Evolutionary conservation across 306 rosid genomes (phyloP), one percentile per base, ranked within the genome.

Genomic region (Sophora flavescens): DNA sequence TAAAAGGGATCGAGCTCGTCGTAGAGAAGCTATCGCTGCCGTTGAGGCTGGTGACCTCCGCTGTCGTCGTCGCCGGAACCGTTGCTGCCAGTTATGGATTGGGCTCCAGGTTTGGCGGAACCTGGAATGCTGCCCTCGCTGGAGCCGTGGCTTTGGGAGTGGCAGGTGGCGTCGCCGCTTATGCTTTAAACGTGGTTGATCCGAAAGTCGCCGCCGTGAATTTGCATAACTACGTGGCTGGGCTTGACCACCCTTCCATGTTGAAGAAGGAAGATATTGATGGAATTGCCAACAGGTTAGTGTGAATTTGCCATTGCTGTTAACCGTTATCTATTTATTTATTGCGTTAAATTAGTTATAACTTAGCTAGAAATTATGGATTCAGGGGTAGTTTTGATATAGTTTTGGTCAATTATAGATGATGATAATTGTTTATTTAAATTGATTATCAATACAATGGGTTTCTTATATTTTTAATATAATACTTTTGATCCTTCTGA

Each of bases 161-260:
- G 0, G 96, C 93, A 0, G 86, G 97, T 1, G 98, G 93, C 0
- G 96, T 93, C 0, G 93, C 90, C 0, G 89, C 85, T 0, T 96
- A 91, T 48, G 89, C 97, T 9, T 54, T 96, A 68, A 96, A 87
- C 74, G 84, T 97, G 0, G 60, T 84, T 65, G 97, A 81, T 38
- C 98, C 99, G 6, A 93, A 89, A 30, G 98, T 92, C 41, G 99
- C 99, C 0, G 97, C 97, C 0, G 92, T 88, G 12, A 89, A 86
- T 13, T 89, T 92, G 88, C 97, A 87, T 65, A 96, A 96, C 77
- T 92, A 89, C 26, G 97, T 87, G n/a, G 90, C 91, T 1, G 91
- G 82, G 15, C 52, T 83, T 11, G 96, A 86, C 28, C 93, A 91
- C 54, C 96, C 97, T 17, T 70, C 84, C 16, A 81, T 52, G n/a